phyloP scores from a whole-genome alignment of 208 protist species.

The Crithidia bombi region DNA sequence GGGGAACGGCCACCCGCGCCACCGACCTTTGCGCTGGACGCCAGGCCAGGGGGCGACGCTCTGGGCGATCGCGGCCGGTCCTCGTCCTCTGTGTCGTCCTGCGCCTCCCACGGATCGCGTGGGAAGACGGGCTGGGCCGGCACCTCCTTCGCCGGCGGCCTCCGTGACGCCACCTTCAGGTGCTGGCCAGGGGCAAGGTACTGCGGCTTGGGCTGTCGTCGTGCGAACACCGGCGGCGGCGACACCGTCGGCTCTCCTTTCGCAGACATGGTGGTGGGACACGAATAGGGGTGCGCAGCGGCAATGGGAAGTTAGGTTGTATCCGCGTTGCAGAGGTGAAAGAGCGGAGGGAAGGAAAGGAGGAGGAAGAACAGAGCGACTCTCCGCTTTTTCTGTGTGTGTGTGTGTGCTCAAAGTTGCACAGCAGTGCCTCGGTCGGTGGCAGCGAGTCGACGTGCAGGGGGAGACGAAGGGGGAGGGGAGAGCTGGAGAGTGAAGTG shows the following conservation, averaged over 20 bases:
- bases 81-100: not conserved
- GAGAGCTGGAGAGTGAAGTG: too few relatives aligned
- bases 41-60: not conserved
- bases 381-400: too few relatives aligned
- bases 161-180: conserved; percentile 35
- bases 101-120: conserved; percentile 33
- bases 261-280: conserved; percentile 4
- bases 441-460: too few relatives aligned
- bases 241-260: conserved; percentile 5
- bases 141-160: conserved; percentile 1
- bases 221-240: conserved; percentile 18
- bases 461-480: too few relatives aligned
- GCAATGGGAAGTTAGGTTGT: too few relatives aligned
- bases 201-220: conserved; percentile 17
- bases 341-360: not conserved
- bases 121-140: not conserved
- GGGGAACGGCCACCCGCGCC: not conserved
- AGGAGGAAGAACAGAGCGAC: too few relatives aligned
- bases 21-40: not conserved
- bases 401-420: too few relatives aligned
- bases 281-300: too few relatives aligned
- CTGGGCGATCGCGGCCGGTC: not conserved
- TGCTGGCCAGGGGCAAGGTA: conserved; percentile 30
- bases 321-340: too few relatives aligned
- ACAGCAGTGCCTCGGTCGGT: too few relatives aligned